Evolutionary conservation across 208 protist genomes (phyloP), one percentile per base, ranked within the genome.

Genomic region (Spongospora subterranea): DNA sequence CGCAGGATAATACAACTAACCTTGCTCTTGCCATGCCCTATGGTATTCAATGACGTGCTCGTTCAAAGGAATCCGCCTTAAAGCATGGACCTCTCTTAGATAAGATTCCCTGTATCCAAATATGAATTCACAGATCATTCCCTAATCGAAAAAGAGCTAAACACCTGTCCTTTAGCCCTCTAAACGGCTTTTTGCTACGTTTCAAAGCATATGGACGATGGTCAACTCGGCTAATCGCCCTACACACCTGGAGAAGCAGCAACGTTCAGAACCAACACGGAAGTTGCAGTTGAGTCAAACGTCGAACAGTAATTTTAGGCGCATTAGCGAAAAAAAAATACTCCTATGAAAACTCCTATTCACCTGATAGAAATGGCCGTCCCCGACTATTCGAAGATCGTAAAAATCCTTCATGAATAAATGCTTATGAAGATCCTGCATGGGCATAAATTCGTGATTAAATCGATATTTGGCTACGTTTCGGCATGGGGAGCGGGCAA

Each of bases 351-450:
- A 29, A 65, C 54, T 29, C 29, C 20, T 65, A 29, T 29, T 65
- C 29, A 65, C 54, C 54, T 65, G 54, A 65, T 65, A 65, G 54
- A 65, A 65, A 65, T 65, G 54, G 20, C 54, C 54, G 29, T 65
- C 54, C 20, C 54, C 54, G 54, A 17, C 17, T 32, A 65, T 65
- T 32, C 29, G 54, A 17, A 32, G 17, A 29, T 65, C 54, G 17
- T 65, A 32, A 29, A 65, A 65, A 65, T 65, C 54, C 29, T 65
- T 65, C 54, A 65, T 17, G 29, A 65, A 65, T 29, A 65, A n/a
- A n/a, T n/a, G n/a, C n/a, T n/a, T n/a, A n/a, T n/a, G n/a, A n/a
- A n/a, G n/a, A n/a, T n/a, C n/a, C n/a, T n/a, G n/a, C n/a, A n/a
- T n/a, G n/a, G n/a, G n/a, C n/a, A n/a, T n/a, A n/a, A n/a, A n/a